Evolutionary conservation across 169 alveolate genomes (phyloP), one percentile per base, ranked within the genome.

Genomic region (Cryptosporidium felis): DNA sequence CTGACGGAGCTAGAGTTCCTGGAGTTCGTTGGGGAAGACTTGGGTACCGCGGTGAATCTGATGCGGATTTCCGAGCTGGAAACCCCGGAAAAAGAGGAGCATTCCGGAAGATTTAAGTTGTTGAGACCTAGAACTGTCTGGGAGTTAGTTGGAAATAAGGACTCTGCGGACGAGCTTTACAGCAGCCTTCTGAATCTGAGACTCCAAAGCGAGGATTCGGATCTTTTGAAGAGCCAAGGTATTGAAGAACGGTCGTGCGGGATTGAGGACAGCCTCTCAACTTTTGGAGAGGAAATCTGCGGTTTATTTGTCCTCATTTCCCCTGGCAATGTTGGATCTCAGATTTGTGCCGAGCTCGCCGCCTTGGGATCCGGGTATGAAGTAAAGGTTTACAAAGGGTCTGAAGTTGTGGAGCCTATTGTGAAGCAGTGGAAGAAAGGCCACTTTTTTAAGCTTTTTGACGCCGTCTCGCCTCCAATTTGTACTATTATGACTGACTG

Each of bases 401-500:
- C 85, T 21, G 85, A 74, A 53, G 67, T 74, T 5, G 85, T 74
- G 16, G 85, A 74, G 16, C 85, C 85, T 8, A 53, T 74, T 8
- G 61, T 74, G 26, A 74, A 56, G 23, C 85, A 74, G 59, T 74
- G 85, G 85, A 74, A 74, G 40, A 74, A 74, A 41, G 85, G 85
- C 12, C 85, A 74, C 12, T 74, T 56, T 18, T 74, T 74, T 30
- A 49, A 74, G 23, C 28, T 74, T 21, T 74, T 74, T 49, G 36
- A 40, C 10, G 44, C 28, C 23, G 6, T 16, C 3, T 45, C 61
- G 14, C 85, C 85, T n/a, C 85, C 85, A 0, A 16, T 74, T 36
- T 74, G 85, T n/a, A 74, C 85, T n/a, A 74, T 74, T 34, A 38
- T 74, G 67, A 38, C 85, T 18, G 85, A 74, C n/a, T 74, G 85